Evolutionary conservation across 2,329 filamentous ascomycete species (phyloP).

Genomic region (Aspergillus carbonarius): DNA sequence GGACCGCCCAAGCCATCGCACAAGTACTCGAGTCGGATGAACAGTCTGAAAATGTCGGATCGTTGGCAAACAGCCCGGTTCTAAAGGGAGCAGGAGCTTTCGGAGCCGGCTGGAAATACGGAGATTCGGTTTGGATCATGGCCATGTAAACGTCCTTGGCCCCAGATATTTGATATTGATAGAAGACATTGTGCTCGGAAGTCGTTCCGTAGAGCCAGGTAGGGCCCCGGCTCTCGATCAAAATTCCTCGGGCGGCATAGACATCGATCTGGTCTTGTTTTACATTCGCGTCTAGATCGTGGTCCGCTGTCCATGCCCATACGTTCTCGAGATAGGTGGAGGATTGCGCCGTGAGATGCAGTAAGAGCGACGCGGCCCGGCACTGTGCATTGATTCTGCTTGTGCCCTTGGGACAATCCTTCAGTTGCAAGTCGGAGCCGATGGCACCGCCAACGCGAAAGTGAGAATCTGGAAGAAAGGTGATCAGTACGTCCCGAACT

Average conservation of each 20-base stretch:
- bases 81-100: constrained; percentile 59
- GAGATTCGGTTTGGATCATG: constrained; percentile 67
- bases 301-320: constrained; percentile 36
- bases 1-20: constrained; percentile 15
- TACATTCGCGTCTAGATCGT: constrained; percentile 28
- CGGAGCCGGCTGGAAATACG: constrained; percentile 70
- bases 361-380: constrained; percentile 49
- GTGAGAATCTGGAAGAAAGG: constrained; percentile 33
- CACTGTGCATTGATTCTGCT: constrained; percentile 21
- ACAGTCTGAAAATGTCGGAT: constrained; percentile 54
- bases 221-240: constrained; percentile 48
- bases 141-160: constrained; percentile 54
- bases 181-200: constrained; percentile 66
- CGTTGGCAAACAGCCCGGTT: constrained; percentile 43
- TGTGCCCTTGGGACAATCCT: constrained; percentile 29
- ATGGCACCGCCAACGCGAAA: constrained; percentile 40
- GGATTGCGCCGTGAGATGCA: constrained; percentile 62
- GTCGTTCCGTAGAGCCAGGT: constrained; percentile 65
- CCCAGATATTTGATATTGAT: constrained; percentile 66
- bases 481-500: not conserved
- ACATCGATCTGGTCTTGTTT: constrained; percentile 63
- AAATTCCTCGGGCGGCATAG: constrained; percentile 52
- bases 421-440: constrained; percentile 33
- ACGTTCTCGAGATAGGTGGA: constrained; percentile 35
- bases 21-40: not conserved